Evolutionary conservation across 164 flowering plant species (phyloP), one percentile per base, ranked within the genome.

Genomic region (Chloranthus sessilifolius): DNA sequence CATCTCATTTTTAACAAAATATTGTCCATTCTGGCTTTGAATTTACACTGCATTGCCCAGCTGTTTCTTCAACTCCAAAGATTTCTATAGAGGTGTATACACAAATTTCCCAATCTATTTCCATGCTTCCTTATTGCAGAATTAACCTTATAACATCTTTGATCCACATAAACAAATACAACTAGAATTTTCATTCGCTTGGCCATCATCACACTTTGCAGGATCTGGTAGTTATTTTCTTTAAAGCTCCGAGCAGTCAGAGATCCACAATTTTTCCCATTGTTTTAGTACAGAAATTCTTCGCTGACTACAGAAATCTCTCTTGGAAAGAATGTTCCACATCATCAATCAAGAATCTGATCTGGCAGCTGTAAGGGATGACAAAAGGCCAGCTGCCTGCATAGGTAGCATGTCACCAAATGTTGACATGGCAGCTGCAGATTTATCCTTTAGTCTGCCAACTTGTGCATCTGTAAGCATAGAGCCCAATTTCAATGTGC

Each of bases 321-420:
- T 15, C 24, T 3, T n/a, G n/a, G n/a, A n/a, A n/a, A n/a, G n/a
- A n/a, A n/a, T n/a, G n/a, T n/a, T n/a, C n/a, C n/a, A n/a, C n/a
- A n/a, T n/a, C n/a, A n/a, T n/a, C n/a, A 42, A 43, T 79, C 77
- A 88, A 52, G 67, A 59, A 34, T 91, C 96, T 55, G 91, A 76
- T 71, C 95, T 74, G 47, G 70, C 69, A 17, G 62, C 34, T n/a
- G 98, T 86, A 20, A 92, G 77, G 50, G 91, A 86, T 4, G 99
- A 92, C 52, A 86, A 77, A 43, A 92, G 83, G n/a, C 99, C 99
- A 3, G 97, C 95, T 43, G 97, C 99, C 58, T 92, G 97, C 27
- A 75, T 79, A 12, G 97, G 99, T 50, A 94, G 49, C 46, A 94
- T 89, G 56, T 94, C 97, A 27, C 97, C 97, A 56, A 92, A 83